Conservation (phyloP, 495 filamentous ascomycete genomes). For the Penicillium daleae region DNA sequence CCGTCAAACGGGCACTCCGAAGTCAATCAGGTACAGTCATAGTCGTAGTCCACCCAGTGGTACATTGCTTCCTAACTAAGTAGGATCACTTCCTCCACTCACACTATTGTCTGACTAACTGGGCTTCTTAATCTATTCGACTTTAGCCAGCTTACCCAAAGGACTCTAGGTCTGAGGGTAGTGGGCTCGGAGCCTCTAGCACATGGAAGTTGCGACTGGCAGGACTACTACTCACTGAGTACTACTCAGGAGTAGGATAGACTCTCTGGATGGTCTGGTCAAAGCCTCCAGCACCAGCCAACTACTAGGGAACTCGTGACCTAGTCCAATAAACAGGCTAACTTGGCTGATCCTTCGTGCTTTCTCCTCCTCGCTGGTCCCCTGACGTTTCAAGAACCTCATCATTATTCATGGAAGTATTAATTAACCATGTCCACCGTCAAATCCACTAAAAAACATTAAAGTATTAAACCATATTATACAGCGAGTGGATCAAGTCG, state of each 20-base stretch:
- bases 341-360: neutral
- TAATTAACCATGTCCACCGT: neutral
- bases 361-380: too few relatives aligned
- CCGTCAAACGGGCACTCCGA: neutral
- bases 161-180: constrained; percentile 4
- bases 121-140: neutral
- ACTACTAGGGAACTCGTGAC: neutral
- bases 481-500: too few relatives aligned
- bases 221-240: too few relatives aligned
- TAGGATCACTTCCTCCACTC: neutral
- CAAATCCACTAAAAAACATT: neutral
- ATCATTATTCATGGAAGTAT: too few relatives aligned
- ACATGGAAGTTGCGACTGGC: too few relatives aligned
- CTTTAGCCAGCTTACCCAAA: neutral
- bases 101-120: neutral
- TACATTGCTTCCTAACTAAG: too few relatives aligned
- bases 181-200: too few relatives aligned
- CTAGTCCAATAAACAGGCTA: neutral
- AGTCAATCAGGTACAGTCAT: too few relatives aligned
- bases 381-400: neutral
- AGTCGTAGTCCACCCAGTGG: too few relatives aligned
- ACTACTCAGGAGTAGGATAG: neutral
- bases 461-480: too few relatives aligned
- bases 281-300: neutral
- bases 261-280: neutral